A percentile compares a stretch with the other conserved stretches of the same genome.
Conservation (phyloP, 1,284 basidiomycete species). For the Ceratobasidium theobromae region DNA sequence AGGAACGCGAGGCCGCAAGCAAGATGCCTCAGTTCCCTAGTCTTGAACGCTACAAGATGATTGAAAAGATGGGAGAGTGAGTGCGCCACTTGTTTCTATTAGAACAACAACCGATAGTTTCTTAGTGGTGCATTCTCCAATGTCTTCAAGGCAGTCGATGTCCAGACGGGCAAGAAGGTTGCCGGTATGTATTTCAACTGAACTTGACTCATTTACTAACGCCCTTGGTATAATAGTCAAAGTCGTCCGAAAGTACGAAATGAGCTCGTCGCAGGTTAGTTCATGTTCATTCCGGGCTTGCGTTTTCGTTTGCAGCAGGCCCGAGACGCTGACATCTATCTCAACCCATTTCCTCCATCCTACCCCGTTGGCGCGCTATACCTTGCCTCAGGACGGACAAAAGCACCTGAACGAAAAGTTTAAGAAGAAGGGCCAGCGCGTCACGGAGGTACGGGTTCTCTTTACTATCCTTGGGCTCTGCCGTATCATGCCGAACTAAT, state of each 20-base stretch:
- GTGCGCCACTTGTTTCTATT: constrained; percentile 44
- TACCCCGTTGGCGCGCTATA: constrained; percentile 30
- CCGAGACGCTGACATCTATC: constrained; percentile 16
- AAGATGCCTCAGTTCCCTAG: constrained; percentile 84
- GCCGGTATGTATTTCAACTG: constrained; percentile 60
- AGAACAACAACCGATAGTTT: constrained; percentile 30
- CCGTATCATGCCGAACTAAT: constrained; percentile 36
- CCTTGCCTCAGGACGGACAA: constrained; percentile 68
- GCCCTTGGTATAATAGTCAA: constrained; percentile 69
- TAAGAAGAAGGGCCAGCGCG: constrained; percentile 89
- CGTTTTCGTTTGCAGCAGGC: constrained; percentile 36
- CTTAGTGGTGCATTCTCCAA: constrained; percentile 94
- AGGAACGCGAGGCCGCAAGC: constrained; percentile 71
- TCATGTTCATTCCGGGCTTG: constrained; percentile 37
- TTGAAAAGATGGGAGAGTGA: constrained; percentile 96
- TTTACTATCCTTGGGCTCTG: constrained; percentile 27
- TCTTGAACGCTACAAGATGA: constrained; percentile 76
- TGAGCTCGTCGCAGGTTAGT: constrained; percentile 94
- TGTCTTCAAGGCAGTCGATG: constrained; percentile 92
- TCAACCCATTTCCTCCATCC: constrained; percentile 30
- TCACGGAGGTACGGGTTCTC: constrained; percentile 76
- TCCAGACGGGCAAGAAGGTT: constrained; percentile 75
- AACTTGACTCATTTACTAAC: neutral
- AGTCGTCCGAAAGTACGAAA: constrained; percentile 95
- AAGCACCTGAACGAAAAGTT: constrained; percentile 90